phyloP scores from a whole-genome alignment of 352 stramenopile genomes.

The Blastocystis sp. region DNA sequence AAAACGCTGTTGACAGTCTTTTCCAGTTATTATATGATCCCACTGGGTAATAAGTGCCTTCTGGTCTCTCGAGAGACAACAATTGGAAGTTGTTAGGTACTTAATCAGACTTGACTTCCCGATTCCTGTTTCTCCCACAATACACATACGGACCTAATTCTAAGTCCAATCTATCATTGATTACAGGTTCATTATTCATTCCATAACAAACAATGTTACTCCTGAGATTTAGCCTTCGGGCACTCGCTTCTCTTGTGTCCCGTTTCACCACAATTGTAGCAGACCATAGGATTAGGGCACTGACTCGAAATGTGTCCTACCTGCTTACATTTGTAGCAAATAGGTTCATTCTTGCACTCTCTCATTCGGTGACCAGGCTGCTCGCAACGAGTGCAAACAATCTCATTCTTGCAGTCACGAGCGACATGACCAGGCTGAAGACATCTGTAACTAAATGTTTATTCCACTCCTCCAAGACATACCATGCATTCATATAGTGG shows the following conservation, averaged over 20 bases:
- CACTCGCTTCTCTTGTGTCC: constrained; percentile 59
- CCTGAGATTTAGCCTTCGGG: constrained; percentile 8
- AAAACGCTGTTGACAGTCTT: constrained; percentile 8
- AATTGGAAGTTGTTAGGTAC: neutral
- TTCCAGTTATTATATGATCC: neutral
- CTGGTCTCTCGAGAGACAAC: neutral
- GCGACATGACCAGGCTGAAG: constrained; percentile 32
- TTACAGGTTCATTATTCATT: constrained; percentile 21
- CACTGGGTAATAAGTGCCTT: neutral
- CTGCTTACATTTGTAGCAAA: constrained; percentile 65
- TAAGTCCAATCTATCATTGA: neutral
- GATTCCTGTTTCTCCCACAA: neutral
- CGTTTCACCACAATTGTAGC: constrained; percentile 58
- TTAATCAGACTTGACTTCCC: constrained; percentile 50
- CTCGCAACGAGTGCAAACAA: constrained; percentile 62
- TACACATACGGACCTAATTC: neutral
- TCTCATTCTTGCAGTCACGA: constrained; percentile 38
- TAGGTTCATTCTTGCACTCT: constrained; percentile 61
- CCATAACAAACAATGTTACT: constrained; percentile 1
- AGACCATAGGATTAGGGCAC: constrained; percentile 63
- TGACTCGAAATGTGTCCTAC: constrained; percentile 61
- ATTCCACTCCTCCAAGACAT: neutral
- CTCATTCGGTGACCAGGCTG: constrained; percentile 48
- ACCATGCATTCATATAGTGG: neutral
- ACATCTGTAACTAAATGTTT: constrained; percentile 27